phyloP scores from a whole-genome alignment of 441 rosid genomes.

The Adansonia madagascariensis region DNA sequence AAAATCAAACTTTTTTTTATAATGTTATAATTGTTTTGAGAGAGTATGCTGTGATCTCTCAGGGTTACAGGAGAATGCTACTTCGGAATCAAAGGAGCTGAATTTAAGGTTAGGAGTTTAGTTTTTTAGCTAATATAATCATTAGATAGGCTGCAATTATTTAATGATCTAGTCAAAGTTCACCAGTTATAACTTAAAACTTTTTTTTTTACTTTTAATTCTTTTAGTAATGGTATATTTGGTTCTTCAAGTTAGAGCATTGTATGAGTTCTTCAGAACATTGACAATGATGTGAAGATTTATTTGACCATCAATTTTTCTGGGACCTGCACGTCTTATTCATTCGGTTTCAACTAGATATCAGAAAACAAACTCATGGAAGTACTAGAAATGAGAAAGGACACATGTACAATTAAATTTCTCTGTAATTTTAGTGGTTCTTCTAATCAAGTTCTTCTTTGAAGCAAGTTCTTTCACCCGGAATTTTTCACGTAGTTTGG shows the following conservation, averaged over 20 bases:
- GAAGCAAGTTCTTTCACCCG: conserved; percentile 37
- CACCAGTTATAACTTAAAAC: neutral
- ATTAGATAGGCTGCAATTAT: neutral
- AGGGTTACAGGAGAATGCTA: conserved; percentile 54
- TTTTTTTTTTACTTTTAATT: neutral
- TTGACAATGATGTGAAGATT: neutral
- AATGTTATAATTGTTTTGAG: conserved; percentile 2
- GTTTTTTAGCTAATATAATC: neutral
- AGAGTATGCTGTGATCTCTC: conserved; percentile 36
- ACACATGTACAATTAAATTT: neutral
- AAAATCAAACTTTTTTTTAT: neutral
- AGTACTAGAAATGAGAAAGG: neutral
- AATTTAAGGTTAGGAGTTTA: conserved; percentile 54
- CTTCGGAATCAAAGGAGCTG: conserved; percentile 42
- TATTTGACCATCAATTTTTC: neutral
- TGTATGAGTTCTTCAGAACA: neutral
- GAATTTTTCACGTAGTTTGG: conserved; percentile 36
- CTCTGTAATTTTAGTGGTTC: neutral
- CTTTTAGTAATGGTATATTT: neutral
- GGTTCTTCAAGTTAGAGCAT: neutral
- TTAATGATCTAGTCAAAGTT: neutral
- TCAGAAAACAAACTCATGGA: neutral
- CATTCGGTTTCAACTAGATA: neutral
- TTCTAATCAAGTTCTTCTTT: conserved; percentile 17
- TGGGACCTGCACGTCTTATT: neutral